These are phyloP conservation scores for Acephala macrosclerotiorum DNA, from an alignment of 2,329 filamentous ascomycete species.

Conservation along the genomic window DNA sequence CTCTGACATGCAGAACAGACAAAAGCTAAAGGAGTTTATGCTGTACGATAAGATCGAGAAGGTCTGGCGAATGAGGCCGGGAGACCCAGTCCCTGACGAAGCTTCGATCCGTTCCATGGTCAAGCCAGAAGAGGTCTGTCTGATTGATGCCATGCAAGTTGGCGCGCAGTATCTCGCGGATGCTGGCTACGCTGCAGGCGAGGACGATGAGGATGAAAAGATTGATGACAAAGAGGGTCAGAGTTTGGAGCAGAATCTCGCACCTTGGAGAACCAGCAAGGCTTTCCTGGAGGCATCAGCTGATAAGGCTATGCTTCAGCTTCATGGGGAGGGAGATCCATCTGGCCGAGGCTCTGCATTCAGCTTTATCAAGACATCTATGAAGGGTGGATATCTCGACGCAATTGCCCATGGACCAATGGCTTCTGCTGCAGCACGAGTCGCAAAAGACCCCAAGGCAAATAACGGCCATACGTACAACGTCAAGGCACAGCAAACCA, in stretches of 20 bases:
- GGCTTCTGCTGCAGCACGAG: conserved; percentile 64
- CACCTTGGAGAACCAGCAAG: conserved; percentile 96
- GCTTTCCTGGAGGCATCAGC: conserved; percentile 94
- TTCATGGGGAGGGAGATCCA: conserved; percentile 94
- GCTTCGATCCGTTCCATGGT: conserved; percentile 85
- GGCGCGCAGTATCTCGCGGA: conserved; percentile 91
- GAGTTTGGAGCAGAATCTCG: conserved; percentile 85
- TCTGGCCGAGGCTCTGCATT: conserved; percentile 93
- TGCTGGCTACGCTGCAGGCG: conserved; percentile 80
- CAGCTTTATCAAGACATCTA: conserved; percentile 96
- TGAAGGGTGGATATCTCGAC: conserved; percentile 96
- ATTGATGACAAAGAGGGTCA: conserved; percentile 57
- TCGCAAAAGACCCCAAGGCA: conserved; percentile 83
- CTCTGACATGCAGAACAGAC: conserved; percentile 92
- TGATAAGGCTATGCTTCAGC: conserved; percentile 94
- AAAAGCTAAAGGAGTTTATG: conserved; percentile 97
- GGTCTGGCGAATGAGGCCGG: conserved; percentile 78
- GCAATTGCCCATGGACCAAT: conserved; percentile 70
- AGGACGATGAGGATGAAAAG: conserved; percentile 65
- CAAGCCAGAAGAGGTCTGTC: conserved; percentile 92
- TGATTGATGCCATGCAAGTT: conserved; percentile 96
- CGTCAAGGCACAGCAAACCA: conserved; percentile 89
- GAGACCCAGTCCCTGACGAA: conserved; percentile 81
- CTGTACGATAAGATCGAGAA: conserved; percentile 87
- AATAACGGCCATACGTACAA: conserved; percentile 98